Evolutionary conservation across 768 basidiomycete species (phyloP).

Genomic region (Coprinopsis marcescibilis): DNA sequence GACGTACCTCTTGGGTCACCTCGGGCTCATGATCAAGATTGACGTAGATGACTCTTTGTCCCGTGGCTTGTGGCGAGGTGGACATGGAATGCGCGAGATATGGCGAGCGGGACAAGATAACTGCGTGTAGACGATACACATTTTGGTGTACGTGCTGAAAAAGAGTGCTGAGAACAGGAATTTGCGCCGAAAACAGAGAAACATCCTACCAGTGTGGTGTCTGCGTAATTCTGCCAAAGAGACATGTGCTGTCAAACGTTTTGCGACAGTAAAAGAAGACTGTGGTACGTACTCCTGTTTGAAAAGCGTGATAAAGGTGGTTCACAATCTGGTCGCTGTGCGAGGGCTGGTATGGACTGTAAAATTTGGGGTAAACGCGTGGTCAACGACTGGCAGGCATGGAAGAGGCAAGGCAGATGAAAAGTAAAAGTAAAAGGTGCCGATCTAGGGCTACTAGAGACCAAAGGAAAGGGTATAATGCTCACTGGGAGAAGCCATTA

Average conservation of each 20-base stretch:
- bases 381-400: conserved; percentile 6
- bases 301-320: conserved; percentile 75
- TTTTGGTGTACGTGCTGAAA: conserved; percentile 68
- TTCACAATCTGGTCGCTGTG: conserved; percentile 77
- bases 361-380: conserved; percentile 11
- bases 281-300: conserved; percentile 61
- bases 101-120: conserved; percentile 84
- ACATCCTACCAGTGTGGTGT: conserved; percentile 65
- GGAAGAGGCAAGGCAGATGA: too few relatives aligned
- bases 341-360: conserved; percentile 51
- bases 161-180: conserved; percentile 5
- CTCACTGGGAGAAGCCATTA: conserved; percentile 62
- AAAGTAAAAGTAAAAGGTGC: conserved; percentile 4
- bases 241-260: conserved; percentile 9
- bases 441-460: conserved; percentile 2
- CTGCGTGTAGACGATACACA: conserved; percentile 73
- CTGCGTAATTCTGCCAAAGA: conserved; percentile 65
- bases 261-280: conserved; percentile 1
- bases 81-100: conserved; percentile 86
- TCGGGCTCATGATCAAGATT: conserved; percentile 74
- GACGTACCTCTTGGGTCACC: conserved; percentile 76
- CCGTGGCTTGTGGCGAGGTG: conserved; percentile 62
- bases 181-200: conserved; percentile 4
- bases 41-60: conserved; percentile 66
- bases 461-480: conserved; percentile 14